Evolutionary conservation across 116 monocot genomes (phyloP), one percentile per base, ranked within the genome.

Genomic region (Phalaenopsis hybrid): DNA sequence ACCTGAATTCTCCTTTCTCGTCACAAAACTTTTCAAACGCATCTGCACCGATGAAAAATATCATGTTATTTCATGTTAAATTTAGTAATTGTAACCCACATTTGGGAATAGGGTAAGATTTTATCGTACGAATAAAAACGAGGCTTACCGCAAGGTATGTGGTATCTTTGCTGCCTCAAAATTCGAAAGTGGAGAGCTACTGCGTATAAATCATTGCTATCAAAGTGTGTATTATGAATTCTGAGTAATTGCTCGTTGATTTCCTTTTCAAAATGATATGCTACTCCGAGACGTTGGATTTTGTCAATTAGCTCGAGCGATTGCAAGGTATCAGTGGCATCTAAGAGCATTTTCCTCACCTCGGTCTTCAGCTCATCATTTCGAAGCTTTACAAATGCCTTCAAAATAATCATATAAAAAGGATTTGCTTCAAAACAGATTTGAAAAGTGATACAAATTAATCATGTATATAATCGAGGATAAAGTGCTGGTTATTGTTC

Each of bases 11-110:
- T 21, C 88, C 85, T 5, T 85, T 59, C 9, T 77, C 65, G 8
- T 81, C 74, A 37, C 70, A 80, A 50, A 82, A 85, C 48, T 73
- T 72, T 52, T 23, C 41, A 68, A 87, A 87, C 20, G 41, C 67
- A 87, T 79, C 84, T 87, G 82, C 18, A 57, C 6, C 10, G 18
- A 10, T 57, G 57, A 57, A 57, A 18, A 57, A 12, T 57, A 45
- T 45, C 45, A 57, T 12, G 1, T 57, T 28, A 15, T 3, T 57
- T 57, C 9, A 57, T 16, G 16, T 57, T 57, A 13, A 3, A 57
- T 57, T 57, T 5, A 7, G 12, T 0, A 15, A 13, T 16, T 7
- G 3, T 57, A 57, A 16, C 10, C 9, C 18, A 16, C 17, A 57
- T 57, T 57, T 16, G 57, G 18, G 16, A 12, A 16, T 13, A 12